Evolutionary conservation across 495 filamentous ascomycete species (phyloP).

Genomic region (Parmelia sp.): DNA sequence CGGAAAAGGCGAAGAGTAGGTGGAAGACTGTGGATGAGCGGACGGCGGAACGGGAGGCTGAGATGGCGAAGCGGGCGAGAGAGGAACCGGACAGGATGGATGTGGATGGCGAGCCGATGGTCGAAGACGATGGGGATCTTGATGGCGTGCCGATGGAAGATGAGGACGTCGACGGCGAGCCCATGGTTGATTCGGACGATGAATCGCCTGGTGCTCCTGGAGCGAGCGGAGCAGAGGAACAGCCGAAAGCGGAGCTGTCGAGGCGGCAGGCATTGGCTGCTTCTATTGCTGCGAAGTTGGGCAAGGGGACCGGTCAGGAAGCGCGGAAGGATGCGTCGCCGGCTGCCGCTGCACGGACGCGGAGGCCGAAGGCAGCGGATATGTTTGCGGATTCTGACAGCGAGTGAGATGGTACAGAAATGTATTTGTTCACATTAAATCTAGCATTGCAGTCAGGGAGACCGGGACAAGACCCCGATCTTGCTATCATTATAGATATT

Average conservation of each 20-base stretch:
- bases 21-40: slow-evolving; percentile 69
- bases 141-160: slow-evolving; percentile 54
- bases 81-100: slow-evolving; percentile 27
- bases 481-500: too few species aligned
- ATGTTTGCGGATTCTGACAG: slow-evolving; percentile 78
- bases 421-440: neutral
- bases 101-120: slow-evolving; percentile 29
- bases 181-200: slow-evolving; percentile 44
- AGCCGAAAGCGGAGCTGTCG: slow-evolving; percentile 16
- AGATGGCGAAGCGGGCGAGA: slow-evolving; percentile 23
- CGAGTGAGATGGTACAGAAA: slow-evolving; percentile 30
- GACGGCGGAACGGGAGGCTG: slow-evolving; percentile 34
- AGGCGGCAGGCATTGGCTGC: slow-evolving; percentile 23
- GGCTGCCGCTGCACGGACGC: slow-evolving; percentile 33
- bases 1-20: slow-evolving; percentile 48
- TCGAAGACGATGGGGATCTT: slow-evolving; percentile 34
- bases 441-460: neutral
- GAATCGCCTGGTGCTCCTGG: slow-evolving; percentile 31
- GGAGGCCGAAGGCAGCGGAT: slow-evolving; percentile 78
- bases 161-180: slow-evolving; percentile 46
- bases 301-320: slow-evolving; percentile 26
- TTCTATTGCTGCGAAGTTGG: slow-evolving; percentile 26
- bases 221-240: slow-evolving; percentile 8
- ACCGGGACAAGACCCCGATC: too few species aligned
- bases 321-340: slow-evolving; percentile 25